Percentiles rank a stretch among this genome's conserved stretches.
Evolutionary conservation across 2,329 filamentous ascomycete genomes (phyloP).

Genomic region (Penicillium paneum): DNA sequence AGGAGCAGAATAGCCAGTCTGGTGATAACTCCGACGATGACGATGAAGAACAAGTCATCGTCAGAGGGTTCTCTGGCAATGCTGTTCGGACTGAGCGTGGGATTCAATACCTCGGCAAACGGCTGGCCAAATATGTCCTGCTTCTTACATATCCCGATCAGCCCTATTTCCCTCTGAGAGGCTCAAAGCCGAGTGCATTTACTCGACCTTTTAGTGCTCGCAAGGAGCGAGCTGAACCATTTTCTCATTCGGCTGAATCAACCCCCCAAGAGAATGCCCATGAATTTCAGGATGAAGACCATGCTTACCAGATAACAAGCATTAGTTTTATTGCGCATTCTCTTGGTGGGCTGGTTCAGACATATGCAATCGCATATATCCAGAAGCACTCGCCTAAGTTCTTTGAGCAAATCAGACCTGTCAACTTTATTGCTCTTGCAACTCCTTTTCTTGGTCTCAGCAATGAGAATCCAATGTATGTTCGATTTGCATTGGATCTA

Average conservation of each 20-base stretch:
- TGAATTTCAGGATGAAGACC: conserved; percentile 39
- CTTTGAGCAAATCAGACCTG: conserved; percentile 77
- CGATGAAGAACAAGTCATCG: conserved; percentile 72
- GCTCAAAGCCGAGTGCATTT: conserved; percentile 49
- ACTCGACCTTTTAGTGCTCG: conserved; percentile 48
- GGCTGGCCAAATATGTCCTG: conserved; percentile 85
- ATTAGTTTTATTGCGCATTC: conserved; percentile 96
- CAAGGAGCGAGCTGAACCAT: conserved; percentile 30
- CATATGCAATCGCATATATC: conserved; percentile 92
- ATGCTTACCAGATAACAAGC: conserved; percentile 79
- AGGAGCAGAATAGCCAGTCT: background rate
- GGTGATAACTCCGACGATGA: conserved; percentile 38
- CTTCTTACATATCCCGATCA: conserved; percentile 92
- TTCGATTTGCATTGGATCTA: conserved; percentile 95
- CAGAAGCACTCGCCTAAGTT: conserved; percentile 92
- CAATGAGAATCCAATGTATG: conserved; percentile 95
- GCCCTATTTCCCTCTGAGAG: conserved; percentile 70
- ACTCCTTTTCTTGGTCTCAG: conserved; percentile 87
- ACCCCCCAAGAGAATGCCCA: conserved; percentile 39
- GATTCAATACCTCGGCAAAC: conserved; percentile 95
- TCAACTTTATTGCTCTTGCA: conserved; percentile 87
- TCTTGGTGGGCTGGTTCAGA: conserved; percentile 83
- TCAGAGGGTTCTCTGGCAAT: conserved; percentile 85
- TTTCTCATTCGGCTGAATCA: conserved; percentile 38
- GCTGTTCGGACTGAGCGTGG: conserved; percentile 87